Evolutionary conservation across 2,329 filamentous ascomycete species (phyloP).

Genomic region (Ophiostoma montium): DNA sequence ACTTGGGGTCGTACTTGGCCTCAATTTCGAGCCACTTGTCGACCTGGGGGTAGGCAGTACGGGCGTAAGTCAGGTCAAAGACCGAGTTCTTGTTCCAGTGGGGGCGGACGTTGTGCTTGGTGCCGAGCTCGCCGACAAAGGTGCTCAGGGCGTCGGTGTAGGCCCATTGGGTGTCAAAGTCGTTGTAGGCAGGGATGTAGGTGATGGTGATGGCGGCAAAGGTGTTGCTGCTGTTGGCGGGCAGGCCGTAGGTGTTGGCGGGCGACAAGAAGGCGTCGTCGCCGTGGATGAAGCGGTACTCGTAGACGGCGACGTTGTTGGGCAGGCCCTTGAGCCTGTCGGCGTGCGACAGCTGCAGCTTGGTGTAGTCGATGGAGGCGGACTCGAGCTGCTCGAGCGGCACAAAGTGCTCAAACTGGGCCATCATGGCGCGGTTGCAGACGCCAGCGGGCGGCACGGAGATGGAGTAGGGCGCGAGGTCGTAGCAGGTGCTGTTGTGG

Average conservation of each 20-base stretch:
- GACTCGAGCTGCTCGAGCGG: not conserved
- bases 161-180: not conserved
- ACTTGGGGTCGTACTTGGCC: not conserved
- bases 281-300: not conserved
- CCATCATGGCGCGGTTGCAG: not conserved
- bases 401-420: not conserved
- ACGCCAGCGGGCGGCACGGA: not conserved
- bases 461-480: not conserved
- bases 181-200: not conserved
- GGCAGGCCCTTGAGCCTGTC: not conserved
- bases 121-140: not conserved
- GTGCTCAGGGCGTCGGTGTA: not conserved
- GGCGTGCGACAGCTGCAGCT: not conserved
- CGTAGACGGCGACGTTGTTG: not conserved
- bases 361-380: not conserved
- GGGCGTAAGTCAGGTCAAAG: not conserved
- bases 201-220: not conserved
- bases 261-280: not conserved
- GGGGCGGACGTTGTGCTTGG: not conserved
- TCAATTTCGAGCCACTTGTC: not conserved
- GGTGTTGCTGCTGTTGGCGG: not conserved
- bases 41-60: not conserved
- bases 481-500: not conserved
- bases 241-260: not conserved
- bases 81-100: not conserved